Evolutionary conservation across 202 grass and related monocot genomes (phyloP), one percentile per base, ranked within the genome.

Genomic region (Schoenoplectus tabernaemontani): DNA sequence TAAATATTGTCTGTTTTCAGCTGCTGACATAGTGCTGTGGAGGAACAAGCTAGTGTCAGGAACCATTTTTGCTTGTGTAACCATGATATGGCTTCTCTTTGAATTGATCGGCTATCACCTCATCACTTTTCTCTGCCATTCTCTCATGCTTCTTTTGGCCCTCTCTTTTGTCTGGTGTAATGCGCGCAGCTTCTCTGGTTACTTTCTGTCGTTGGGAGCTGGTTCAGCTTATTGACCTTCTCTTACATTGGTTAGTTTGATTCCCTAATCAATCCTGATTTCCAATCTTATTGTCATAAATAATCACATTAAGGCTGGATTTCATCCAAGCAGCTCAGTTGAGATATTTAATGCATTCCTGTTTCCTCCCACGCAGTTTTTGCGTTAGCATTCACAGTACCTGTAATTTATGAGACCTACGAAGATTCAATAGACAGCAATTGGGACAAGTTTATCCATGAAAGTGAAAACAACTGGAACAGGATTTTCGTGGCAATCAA

Each of bases 31-130:
- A 65, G 87, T 97, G 20, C 75, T 97, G 54, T 97, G 93, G 91
- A 93, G 93, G 79, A 83, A 97, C 32, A 97, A 91, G 61, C 81
- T 89, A 73, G 79, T 76, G 34, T 93, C 91, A 1, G 93, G 88
- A 6, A 86, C 88, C 69, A 97, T 91, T 44, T 80, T 97, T 26
- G 85, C 79, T 32, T 87, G 85, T 46, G 85, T 91, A 13, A 93
- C 93, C 4, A 79, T 93, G 23, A 85, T 91, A n/a, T 97, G 93
- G 93, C 10, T 93, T 82, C 80, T 97, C 50, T 97, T 97, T 76
- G 93, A 91, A 83, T 90, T 87, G 48, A 88, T 93, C 1, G 90
- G 93, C 34, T 97, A 97, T 85, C 91, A 91, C 79, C 89, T 97
- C 24, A 79, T 97, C 23, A 83, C 93, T 13, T 90, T 97, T 64